Base-by-base conservation (phyloP, 345 rosid species). In the Diplotaxis tenuifolia region DNA sequence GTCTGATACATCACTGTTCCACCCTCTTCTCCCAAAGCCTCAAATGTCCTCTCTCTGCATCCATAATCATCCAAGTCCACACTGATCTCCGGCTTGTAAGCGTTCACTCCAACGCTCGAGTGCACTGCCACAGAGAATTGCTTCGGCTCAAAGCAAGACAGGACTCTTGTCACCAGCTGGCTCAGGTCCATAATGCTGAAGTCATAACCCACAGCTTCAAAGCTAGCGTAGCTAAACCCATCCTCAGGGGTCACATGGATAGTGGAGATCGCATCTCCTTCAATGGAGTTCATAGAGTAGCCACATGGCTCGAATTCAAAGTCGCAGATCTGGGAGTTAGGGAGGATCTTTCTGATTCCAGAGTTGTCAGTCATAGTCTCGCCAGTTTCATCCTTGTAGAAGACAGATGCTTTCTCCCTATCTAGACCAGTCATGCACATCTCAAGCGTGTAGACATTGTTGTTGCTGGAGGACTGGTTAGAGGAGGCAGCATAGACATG, bases 391-490 rank as follows among this genome's bases (percentile, higher is more conserved):
- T 81, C 67, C 76, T 86, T 92, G 86, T 70, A 89, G 80, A 95
- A 95, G 15, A 89, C 86, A 7, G 96, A 78, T 2, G 93, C 96
- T 73, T 78, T 82, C 73, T 87, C 80, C 73, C 79, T 80, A 81
- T 87, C 92, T 69, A 95, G 84, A 68, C 92, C 93, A 59, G 96
- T 92, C 99, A 95, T 89, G 86, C 96, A 95, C 96, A 95, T 85
- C 79, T 95, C 99, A 0, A 95, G 85, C 34, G 97, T 88, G 81
- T 80, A 83, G 59, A 85, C 73, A 71, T 77, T 76, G 0, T 84
- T 75, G 45, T 74, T 53, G 7, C 65, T 14, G 8, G 19, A 32
- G 19, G 31, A 45, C 61, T 80, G 77, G 1, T 87, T 84, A 67
- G 86, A 75, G 56, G 98, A 76, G 57, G 98, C 99, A 56, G 98